Base-by-base conservation (phyloP, 1,139 yeast genomes). In the Diutina catenulata region DNA sequence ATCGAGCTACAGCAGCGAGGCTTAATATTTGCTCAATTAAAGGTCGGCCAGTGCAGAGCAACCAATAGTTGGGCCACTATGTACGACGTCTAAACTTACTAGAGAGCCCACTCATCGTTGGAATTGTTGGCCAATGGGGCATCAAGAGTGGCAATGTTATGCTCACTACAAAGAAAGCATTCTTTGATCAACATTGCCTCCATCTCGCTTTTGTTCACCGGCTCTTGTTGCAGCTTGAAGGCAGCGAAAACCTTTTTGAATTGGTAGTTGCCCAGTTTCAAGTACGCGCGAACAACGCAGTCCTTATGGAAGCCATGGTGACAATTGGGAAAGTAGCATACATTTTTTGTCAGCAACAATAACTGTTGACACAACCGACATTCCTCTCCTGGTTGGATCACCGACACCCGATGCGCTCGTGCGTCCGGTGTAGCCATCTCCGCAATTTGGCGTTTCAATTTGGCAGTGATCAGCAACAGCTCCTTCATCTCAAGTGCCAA, bases 271-370 rank as follows among this genome's bases (percentile, higher is more conserved):
- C 79, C 76, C 9, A 57, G 60, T 40, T 68, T 64, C 39, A 80
- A 54, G 31, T 80, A 70, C 28, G 61, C 61, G 41, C 75, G 71
- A 4, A 82, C 71, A 21, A 87, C 57, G 57, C 98, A 93, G 50
- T 87, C 95, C 41, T 80, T 79, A 53, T 93, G 98, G 60, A 83
- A 82, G 6, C 84, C 76, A 56, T 91, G 98, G 43, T 75, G 81
- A 52, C 98, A 91, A 41, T 62, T 66, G 0, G 96, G 95, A 52
- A 87, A 91, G 9, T 31, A 80, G 76, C 38, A 81, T 68, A 50
- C 87, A 88, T 49, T 80, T 79, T 41, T 88, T 73, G 4, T 78
- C 71, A 3, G 86, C 70, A 36, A 91, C 60, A 5, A 21, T 7
- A 93, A 69, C 46, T 70, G 70, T 14, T 67, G 59, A 57, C 98